Percentiles rank a stretch among this genome's conserved stretches.
phyloP scores from a whole-genome alignment of 257 asterid genomes.

The Striga asiatica region DNA sequence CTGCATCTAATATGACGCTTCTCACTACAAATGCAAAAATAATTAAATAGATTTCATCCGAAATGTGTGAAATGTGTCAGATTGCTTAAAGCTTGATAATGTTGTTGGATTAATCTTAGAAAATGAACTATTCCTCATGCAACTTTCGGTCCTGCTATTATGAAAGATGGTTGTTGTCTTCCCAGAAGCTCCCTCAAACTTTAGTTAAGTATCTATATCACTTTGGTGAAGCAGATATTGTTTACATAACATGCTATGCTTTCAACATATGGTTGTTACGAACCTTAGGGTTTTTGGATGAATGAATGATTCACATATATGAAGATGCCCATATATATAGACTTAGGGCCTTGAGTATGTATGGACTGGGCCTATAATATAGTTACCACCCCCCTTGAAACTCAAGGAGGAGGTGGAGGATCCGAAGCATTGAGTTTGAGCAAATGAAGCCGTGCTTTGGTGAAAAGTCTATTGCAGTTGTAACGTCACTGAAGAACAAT shows the following conservation, averaged over 20 bases:
- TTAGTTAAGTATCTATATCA: background rate
- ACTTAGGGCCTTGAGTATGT: no score
- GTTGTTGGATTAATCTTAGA: background rate
- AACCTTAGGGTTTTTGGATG: no score
- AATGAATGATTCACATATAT: no score
- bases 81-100: background rate
- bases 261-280: no score
- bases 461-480: no score
- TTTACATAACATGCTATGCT: background rate
- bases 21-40: background rate
- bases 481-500: no score
- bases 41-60: background rate
- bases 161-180: background rate
- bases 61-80: background rate
- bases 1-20: slow-evolving; percentile 2
- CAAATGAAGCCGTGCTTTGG: no score
- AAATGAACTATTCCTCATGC: background rate
- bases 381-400: no score
- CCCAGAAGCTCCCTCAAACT: background rate
- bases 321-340: no score
- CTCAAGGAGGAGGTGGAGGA: no score
- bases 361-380: no score
- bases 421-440: no score
- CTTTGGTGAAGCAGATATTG: background rate
- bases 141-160: background rate